Percentiles rank a stretch among this genome's conserved stretches.
Conservation (phyloP, 2,329 filamentous ascomycete genomes). For the Ophiostoma sp. region DNA sequence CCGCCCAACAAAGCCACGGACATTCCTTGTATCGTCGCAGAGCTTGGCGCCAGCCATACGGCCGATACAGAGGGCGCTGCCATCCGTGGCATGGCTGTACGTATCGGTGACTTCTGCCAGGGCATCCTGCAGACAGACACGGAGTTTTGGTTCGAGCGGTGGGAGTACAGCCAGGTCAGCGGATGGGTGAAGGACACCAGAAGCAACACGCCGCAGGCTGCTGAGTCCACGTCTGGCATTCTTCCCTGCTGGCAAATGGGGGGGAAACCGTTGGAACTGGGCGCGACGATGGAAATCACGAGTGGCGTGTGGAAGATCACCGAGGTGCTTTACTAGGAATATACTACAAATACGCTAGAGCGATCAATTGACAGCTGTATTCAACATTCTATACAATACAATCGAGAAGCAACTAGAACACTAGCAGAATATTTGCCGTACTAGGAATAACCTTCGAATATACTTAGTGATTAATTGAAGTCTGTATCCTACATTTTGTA, state of each 20-base stretch:
- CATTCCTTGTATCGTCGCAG: background rate
- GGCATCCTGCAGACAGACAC: background rate
- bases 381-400: background rate
- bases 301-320: background rate
- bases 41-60: background rate
- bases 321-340: background rate
- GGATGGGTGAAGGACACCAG: background rate
- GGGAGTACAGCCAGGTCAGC: background rate
- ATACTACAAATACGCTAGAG: no score
- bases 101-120: conserved; percentile 6
- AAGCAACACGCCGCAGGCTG: background rate
- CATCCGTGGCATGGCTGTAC: background rate
- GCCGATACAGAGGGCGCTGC: background rate
- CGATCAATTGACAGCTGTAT: no score
- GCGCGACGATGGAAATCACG: background rate
- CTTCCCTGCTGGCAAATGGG: background rate
- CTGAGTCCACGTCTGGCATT: background rate
- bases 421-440: background rate
- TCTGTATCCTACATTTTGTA: background rate
- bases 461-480: no score
- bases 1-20: background rate
- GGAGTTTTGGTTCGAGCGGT: conserved; percentile 9
- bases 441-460: background rate
- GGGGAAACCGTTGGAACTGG: background rate
- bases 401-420: background rate